These are phyloP conservation scores for Tinospora cordifolia DNA, from an alignment of 164 flowering plant species.

Conservation along the genomic window DNA sequence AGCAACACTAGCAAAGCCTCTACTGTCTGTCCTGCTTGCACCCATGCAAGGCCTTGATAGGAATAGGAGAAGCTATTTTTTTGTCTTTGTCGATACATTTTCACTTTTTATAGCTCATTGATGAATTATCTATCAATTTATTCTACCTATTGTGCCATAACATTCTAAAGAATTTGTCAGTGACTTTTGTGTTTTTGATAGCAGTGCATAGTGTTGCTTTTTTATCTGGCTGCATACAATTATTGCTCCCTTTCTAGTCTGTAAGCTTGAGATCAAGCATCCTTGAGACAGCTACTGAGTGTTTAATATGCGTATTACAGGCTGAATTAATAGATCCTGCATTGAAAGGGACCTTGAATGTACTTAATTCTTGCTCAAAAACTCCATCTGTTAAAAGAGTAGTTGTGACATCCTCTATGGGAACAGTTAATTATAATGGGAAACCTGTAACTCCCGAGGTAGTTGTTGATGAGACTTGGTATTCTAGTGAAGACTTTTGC, in stretches of 20 bases:
- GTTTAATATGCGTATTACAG: slow-evolving; percentile 18
- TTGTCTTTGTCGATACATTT: too few species aligned
- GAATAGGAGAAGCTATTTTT: too few species aligned
- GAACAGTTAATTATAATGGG: slow-evolving; percentile 24
- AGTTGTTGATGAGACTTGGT: slow-evolving; percentile 38
- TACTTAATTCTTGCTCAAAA: slow-evolving; percentile 38
- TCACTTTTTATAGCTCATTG: too few species aligned
- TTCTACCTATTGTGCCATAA: not conserved
- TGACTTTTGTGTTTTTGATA: not conserved
- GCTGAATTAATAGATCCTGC: slow-evolving; percentile 47
- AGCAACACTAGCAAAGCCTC: too few species aligned
- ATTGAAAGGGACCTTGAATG: slow-evolving; percentile 42
- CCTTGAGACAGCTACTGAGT: not conserved
- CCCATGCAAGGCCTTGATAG: too few species aligned
- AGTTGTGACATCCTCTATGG: slow-evolving; percentile 44
- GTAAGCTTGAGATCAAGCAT: not conserved
- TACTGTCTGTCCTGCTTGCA: too few species aligned
- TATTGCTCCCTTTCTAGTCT: not conserved
- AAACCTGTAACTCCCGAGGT: slow-evolving; percentile 28
- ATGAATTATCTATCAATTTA: not conserved
- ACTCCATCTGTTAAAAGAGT: slow-evolving; percentile 39
- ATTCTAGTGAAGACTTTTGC: slow-evolving; percentile 34
- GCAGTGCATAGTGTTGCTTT: not conserved
- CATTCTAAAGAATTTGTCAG: not conserved
- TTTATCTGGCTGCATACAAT: not conserved